Conservation (phyloP, 306 rosid species). For the Argentina anserina region DNA sequence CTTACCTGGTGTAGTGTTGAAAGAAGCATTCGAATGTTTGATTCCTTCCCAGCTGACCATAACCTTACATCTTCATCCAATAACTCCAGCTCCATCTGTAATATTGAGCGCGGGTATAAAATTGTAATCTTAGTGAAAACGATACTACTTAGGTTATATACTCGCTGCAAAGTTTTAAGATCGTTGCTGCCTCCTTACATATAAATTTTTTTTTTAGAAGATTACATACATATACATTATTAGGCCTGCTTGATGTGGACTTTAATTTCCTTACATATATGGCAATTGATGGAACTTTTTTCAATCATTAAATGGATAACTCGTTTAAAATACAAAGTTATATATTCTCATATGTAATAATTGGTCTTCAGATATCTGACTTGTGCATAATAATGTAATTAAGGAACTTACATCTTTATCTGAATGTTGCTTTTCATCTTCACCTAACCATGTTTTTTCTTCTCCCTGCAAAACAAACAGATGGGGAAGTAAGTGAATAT, state of each 20-base stretch:
- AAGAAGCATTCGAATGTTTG: conserved; percentile 71
- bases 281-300: no score
- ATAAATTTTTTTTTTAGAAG: no score
- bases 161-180: not conserved
- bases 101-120: conserved; percentile 9
- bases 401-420: conserved; percentile 29
- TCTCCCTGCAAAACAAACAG: conserved; percentile 26
- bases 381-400: not conserved
- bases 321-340: no score
- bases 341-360: no score
- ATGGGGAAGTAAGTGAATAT: not conserved
- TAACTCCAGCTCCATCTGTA: conserved; percentile 47
- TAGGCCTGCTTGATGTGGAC: no score
- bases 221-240: no score
- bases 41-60: conserved; percentile 87
- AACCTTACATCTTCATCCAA: conserved; percentile 64
- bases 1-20: conserved; percentile 76
- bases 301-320: no score
- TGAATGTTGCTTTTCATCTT: conserved; percentile 26
- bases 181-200: no score
- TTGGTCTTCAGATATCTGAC: not conserved
- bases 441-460: conserved; percentile 12
- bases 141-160: not conserved
- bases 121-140: not conserved
- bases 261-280: no score